Base-by-base conservation (phyloP, 257 asterid species). In the Scutellaria baicalensis region DNA sequence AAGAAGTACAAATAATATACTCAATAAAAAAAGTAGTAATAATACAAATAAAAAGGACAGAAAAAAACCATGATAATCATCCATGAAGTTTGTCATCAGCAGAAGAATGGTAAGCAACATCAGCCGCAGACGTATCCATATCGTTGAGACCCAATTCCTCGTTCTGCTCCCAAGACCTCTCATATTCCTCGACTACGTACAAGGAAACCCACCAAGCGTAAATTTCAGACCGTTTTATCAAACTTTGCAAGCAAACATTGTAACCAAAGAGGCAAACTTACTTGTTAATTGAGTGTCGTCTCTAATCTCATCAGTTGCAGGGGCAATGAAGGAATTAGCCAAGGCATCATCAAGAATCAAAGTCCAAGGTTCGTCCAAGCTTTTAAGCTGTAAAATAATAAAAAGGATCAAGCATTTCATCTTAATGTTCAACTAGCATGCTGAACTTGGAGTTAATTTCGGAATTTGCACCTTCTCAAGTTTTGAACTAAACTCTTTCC, bases 91-190 rank as follows among this genome's bases (percentile, higher is more conserved):
- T 63, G 33, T 77, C 76, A 39, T 55, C 17, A 36, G 69, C 55
- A 45, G 72, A 21, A 45, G 72, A 21, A 9, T 61, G 3, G 66
- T 87, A 88, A 42, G 97, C 93, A 50, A 6, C 85, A 56, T 93
- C 96, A 4, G 95, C 95, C 3, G 84, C 73, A 68, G 99, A 81
- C 21, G 97, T 94, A 74, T 94, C 97, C 91, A 94, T 91, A 72
- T 91, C 99, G 50, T 89, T 91, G 0, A 94, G 89, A 59, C 99
- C 99, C 79, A 91, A 67, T 72, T 94, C 99, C 84, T 94, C 98
- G 2, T 94, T 91, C 72, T 91, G 97, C 83, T 94, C 98, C 96
- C 93, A 94, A 3, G 97, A 80, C 72, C 99, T 84, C 79, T 87
- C 97, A 1, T 91, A 94, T 51, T 88, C 98, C 83, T 88, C 95